These are phyloP conservation scores for Aspergillus sparsus DNA, from an alignment of 495 filamentous ascomycete genomes.

Conservation along the genomic window DNA sequence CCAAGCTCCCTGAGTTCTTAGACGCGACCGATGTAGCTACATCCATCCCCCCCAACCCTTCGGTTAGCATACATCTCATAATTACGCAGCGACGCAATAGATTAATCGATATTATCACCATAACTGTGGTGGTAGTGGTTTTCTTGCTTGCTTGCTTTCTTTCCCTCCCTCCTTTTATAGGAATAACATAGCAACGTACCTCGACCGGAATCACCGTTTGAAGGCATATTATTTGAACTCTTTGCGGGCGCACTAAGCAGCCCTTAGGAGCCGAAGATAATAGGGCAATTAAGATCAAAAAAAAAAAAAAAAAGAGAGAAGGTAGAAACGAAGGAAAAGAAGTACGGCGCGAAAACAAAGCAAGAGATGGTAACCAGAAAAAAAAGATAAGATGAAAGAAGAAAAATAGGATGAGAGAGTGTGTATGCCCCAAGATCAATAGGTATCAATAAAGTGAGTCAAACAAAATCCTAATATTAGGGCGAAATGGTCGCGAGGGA, in stretches of 20 bases:
- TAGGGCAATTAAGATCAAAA: background rate
- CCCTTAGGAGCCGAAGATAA: background rate
- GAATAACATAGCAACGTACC: conserved; percentile 27
- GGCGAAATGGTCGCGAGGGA: background rate
- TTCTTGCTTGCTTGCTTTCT: too few species aligned
- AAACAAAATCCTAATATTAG: background rate
- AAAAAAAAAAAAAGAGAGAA: background rate
- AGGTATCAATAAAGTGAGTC: background rate
- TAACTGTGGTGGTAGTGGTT: too few species aligned
- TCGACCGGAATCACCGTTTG: conserved; percentile 40
- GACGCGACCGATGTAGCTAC: conserved; percentile 21
- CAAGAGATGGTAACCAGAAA: too few species aligned
- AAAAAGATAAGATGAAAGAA: background rate
- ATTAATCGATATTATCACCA: too few species aligned
- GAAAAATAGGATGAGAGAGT: background rate
- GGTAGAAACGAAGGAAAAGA: too few species aligned
- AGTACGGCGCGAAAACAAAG: too few species aligned
- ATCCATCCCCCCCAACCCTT: background rate
- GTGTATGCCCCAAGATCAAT: background rate
- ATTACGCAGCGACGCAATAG: too few species aligned
- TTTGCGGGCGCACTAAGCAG: background rate
- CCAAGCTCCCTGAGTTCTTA: conserved; percentile 38
- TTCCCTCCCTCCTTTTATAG: too few species aligned
- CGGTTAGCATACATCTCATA: background rate
- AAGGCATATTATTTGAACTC: conserved; percentile 31